Conservation (phyloP, 305 asterid species). For the Fraxinus latifolia region DNA sequence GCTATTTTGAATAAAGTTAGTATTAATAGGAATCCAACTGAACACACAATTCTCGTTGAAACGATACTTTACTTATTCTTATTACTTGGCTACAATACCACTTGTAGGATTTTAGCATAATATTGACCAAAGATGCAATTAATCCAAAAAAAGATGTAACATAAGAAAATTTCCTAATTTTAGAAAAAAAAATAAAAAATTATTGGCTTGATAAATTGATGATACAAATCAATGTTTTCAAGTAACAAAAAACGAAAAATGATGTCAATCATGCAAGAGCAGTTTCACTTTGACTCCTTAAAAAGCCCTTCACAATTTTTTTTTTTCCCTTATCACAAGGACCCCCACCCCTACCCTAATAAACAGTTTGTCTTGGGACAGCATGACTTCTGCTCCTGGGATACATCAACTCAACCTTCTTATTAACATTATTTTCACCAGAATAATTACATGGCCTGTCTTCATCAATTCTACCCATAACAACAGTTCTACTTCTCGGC, state of each 20-base stretch:
- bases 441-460: conserved; percentile 43
- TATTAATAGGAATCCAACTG: too few species aligned
- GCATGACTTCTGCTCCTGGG: conserved; percentile 66
- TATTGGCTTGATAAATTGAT: too few species aligned
- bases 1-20: too few species aligned
- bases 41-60: too few species aligned
- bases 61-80: too few species aligned
- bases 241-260: background rate
- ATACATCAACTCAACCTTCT: conserved; percentile 29
- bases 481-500: conserved; percentile 61
- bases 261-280: background rate
- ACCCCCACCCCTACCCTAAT: background rate
- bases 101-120: too few species aligned
- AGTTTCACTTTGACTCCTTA: background rate
- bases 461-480: conserved; percentile 73
- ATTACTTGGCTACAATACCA: too few species aligned
- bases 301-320: background rate
- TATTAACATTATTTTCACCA: conserved; percentile 30
- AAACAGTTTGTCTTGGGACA: conserved; percentile 28
- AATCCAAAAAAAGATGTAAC: too few species aligned
- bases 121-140: too few species aligned
- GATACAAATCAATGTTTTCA: background rate
- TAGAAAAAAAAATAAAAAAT: too few species aligned
- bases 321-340: too few species aligned
- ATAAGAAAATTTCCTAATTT: too few species aligned